phyloP scores from a whole-genome alignment of 1,139 yeast genomes.

The Saccharomyces hybrid region DNA sequence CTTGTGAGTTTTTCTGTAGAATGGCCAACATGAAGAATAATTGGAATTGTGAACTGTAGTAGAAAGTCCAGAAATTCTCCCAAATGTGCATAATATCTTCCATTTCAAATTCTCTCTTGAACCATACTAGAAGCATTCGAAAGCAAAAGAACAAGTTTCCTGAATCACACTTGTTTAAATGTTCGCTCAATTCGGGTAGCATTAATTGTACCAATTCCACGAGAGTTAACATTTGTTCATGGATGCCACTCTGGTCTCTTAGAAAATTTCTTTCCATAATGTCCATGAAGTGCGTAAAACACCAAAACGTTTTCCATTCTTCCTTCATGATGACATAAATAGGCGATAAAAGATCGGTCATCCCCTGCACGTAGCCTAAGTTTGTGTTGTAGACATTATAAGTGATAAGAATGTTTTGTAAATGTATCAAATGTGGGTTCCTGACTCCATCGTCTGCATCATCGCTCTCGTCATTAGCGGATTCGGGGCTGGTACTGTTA shows the following conservation, averaged over 20 bases:
- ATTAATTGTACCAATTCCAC: slow-evolving; percentile 80
- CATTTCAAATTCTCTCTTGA: slow-evolving; percentile 83
- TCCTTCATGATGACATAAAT: slow-evolving; percentile 70
- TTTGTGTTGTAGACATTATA: slow-evolving; percentile 77
- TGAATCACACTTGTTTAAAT: slow-evolving; percentile 79
- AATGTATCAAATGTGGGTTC: slow-evolving; percentile 58
- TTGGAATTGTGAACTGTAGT: slow-evolving; percentile 76
- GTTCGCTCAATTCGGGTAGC: slow-evolving; percentile 77
- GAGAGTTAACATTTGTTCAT: slow-evolving; percentile 73
- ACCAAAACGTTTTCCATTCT: slow-evolving; percentile 80
- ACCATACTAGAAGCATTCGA: slow-evolving; percentile 92
- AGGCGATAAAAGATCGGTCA: slow-evolving; percentile 90
- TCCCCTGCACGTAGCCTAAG: slow-evolving; percentile 94
- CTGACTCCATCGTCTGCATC: slow-evolving; percentile 46
- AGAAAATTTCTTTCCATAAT: slow-evolving; percentile 92
- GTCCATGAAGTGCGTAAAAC: slow-evolving; percentile 82
- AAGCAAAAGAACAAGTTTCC: slow-evolving; percentile 88
- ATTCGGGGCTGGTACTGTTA: slow-evolving; percentile 23
- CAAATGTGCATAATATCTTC: slow-evolving; percentile 70
- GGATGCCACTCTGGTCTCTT: slow-evolving; percentile 89
- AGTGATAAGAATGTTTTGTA: slow-evolving; percentile 76
- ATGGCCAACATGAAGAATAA: slow-evolving; percentile 81
- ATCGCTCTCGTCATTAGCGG: slow-evolving; percentile 43
- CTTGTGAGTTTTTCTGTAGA: slow-evolving; percentile 75
- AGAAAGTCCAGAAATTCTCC: slow-evolving; percentile 91